A percentile compares a stretch with the other conserved stretches of the same genome.
These are phyloP conservation scores for Podospora didyma DNA, from an alignment of 495 filamentous ascomycete genomes.

Conservation along the genomic window DNA sequence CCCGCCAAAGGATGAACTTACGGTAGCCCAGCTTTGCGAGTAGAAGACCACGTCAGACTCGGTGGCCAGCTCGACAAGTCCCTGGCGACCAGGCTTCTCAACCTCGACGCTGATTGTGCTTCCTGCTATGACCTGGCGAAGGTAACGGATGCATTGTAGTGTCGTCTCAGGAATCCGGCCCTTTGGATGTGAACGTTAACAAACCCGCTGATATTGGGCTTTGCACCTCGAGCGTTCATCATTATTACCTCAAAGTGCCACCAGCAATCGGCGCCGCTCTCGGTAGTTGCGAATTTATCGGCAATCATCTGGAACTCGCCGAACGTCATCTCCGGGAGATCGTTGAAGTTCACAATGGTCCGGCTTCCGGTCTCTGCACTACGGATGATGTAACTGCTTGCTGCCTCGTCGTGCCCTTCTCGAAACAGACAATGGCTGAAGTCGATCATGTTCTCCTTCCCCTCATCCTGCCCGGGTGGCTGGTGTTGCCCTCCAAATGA, in stretches of 20 bases:
- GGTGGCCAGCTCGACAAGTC: slow-evolving; percentile 57
- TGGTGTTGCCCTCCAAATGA: slow-evolving; percentile 41
- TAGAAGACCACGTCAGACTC: slow-evolving; percentile 68
- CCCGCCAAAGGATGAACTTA: slow-evolving; percentile 30
- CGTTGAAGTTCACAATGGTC: slow-evolving; percentile 68
- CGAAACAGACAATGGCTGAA: slow-evolving; percentile 58
- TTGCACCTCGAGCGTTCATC: no score
- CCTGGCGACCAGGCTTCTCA: slow-evolving; percentile 61
- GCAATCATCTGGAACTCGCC: slow-evolving; percentile 46
- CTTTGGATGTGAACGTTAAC: slow-evolving; percentile 30
- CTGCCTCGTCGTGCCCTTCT: slow-evolving; percentile 49
- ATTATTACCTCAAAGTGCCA: slow-evolving; percentile 69
- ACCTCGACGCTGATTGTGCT: slow-evolving; percentile 62
- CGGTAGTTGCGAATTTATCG: slow-evolving; percentile 3
- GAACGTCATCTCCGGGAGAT: slow-evolving; percentile 59
- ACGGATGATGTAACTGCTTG: slow-evolving; percentile 69
- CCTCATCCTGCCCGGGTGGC: no score
- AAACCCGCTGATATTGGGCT: no score
- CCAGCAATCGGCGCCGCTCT: slow-evolving; percentile 44
- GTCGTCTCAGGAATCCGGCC: slow-evolving; percentile 63
- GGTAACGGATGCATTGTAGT: slow-evolving; percentile 55
- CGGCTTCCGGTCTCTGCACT: slow-evolving; percentile 55
- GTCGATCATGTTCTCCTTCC: slow-evolving; percentile 25
- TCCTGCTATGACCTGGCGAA: slow-evolving; percentile 45
- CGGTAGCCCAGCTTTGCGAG: slow-evolving; percentile 66